Conservation (phyloP, 2,329 filamentous ascomycete species). For the Scedosporium aurantiacum region DNA sequence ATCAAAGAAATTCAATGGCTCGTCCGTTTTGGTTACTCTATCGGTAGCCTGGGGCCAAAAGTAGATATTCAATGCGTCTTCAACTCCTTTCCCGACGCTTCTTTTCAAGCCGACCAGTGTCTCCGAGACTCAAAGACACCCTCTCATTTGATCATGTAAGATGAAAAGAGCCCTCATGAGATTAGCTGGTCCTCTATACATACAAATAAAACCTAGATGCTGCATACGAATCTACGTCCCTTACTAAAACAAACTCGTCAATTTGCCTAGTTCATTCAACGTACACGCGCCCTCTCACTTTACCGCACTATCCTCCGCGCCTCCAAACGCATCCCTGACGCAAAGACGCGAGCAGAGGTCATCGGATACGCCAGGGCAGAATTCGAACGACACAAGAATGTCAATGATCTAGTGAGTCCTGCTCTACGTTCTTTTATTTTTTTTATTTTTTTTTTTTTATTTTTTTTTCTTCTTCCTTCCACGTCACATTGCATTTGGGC, state of each 20-base stretch:
- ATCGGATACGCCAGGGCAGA: conserved; percentile 46
- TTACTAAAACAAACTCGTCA: too few species aligned
- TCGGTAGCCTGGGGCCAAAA: neutral
- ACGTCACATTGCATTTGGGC: too few species aligned
- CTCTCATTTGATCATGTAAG: conserved; percentile 50
- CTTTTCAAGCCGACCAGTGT: conserved; percentile 17
- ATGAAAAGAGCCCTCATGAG: conserved; percentile 5
- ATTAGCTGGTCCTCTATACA: neutral
- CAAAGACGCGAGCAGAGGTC: conserved; percentile 41
- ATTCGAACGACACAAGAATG: conserved; percentile 46
- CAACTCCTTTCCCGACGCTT: neutral
- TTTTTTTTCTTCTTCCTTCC: neutral
- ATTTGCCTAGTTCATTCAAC: conserved; percentile 43
- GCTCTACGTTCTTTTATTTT: neutral
- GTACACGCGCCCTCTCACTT: conserved; percentile 37
- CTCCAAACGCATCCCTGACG: conserved; percentile 39
- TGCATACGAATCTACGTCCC: too few species aligned
- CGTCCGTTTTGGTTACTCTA: neutral
- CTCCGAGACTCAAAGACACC: conserved; percentile 22
- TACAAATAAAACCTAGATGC: too few species aligned
- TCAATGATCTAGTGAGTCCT: conserved; percentile 41
- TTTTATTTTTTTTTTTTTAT: neutral
- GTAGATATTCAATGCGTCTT: neutral
- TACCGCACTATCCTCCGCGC: conserved; percentile 48
- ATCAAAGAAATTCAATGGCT: neutral